Percentiles rank a stretch among this genome's conserved stretches.
Evolutionary conservation across 2,329 filamentous ascomycete species (phyloP).

Genomic region (Coleophoma crateriformis): DNA sequence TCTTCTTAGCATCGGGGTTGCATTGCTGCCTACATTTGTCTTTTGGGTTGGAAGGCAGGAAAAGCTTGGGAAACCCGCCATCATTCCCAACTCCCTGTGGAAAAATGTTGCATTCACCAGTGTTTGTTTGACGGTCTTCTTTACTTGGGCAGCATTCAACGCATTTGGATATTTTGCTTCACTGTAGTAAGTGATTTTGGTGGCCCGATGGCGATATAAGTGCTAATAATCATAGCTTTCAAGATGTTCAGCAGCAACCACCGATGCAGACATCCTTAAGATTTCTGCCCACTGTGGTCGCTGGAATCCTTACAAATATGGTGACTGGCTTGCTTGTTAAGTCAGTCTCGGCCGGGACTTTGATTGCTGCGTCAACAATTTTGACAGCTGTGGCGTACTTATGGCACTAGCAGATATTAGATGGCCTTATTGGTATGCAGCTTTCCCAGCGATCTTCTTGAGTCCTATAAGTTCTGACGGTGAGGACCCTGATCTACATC

Average conservation of each 20-base stretch:
- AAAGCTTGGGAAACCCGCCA: slow-evolving; percentile 14
- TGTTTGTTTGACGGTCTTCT: slow-evolving; percentile 26
- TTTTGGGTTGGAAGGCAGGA: slow-evolving; percentile 22
- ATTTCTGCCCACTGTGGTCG: slow-evolving; percentile 32
- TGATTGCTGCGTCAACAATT: slow-evolving; percentile 30
- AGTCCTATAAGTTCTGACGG: slow-evolving; percentile 33
- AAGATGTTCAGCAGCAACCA: slow-evolving; percentile 10
- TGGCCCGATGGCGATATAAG: not conserved
- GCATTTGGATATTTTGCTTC: slow-evolving; percentile 3
- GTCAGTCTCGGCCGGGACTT: slow-evolving; percentile 32
- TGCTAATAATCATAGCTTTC: slow-evolving; percentile 3
- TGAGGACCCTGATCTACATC: not conserved
- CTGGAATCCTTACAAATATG: slow-evolving; percentile 34
- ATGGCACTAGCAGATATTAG: slow-evolving; percentile 38
- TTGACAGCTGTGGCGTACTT: slow-evolving; percentile 30
- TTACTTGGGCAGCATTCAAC: slow-evolving; percentile 21
- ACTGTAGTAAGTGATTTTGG: slow-evolving; percentile 1
- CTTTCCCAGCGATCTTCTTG: slow-evolving; percentile 35
- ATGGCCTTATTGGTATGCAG: slow-evolving; percentile 40
- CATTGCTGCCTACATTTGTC: slow-evolving; percentile 20
- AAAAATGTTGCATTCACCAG: slow-evolving; percentile 21
- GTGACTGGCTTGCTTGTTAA: slow-evolving; percentile 39
- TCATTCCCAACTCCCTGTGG: slow-evolving; percentile 30
- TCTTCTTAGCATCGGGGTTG: slow-evolving; percentile 19
- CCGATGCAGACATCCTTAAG: slow-evolving; percentile 24